These are phyloP conservation scores for Annona squamosa DNA, from an alignment of 164 flowering plant genomes.

Conservation along the genomic window DNA sequence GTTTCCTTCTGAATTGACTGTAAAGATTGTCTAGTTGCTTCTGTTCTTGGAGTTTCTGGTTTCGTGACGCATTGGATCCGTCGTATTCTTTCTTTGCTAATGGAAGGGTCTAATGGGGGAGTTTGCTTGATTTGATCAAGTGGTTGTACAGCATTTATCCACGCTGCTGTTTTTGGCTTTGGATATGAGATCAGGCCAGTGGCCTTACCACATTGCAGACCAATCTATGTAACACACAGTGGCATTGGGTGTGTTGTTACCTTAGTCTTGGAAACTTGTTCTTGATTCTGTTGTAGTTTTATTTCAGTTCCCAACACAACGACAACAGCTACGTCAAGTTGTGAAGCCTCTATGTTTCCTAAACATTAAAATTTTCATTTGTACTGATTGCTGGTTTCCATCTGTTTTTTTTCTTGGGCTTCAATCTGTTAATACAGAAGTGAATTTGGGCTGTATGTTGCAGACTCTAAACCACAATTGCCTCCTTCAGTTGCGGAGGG, in stretches of 20 bases:
- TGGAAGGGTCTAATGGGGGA: not conserved
- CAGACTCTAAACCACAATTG: conserved; percentile 36
- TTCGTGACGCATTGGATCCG: not conserved
- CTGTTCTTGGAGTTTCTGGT: not conserved
- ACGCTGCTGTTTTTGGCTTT: too few species aligned
- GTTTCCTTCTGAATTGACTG: not conserved
- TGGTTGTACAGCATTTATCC: not conserved
- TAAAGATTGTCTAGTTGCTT: not conserved
- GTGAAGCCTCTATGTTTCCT: not conserved
- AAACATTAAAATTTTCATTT: not conserved
- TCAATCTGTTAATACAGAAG: conserved; percentile 3
- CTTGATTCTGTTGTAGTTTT: not conserved
- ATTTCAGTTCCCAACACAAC: not conserved
- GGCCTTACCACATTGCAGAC: too few species aligned
- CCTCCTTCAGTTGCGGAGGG: conserved; percentile 13
- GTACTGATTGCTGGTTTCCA: not conserved
- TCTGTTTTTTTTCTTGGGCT: not conserved
- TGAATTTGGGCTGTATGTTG: conserved; percentile 19
- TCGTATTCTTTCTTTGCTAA: too few species aligned
- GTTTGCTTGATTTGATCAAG: not conserved
- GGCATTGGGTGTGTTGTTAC: not conserved
- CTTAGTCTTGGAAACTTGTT: not conserved
- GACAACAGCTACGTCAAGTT: not conserved
- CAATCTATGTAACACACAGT: too few species aligned
- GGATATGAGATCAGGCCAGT: too few species aligned